phyloP scores from a whole-genome alignment of 2,329 filamentous ascomycete species.

The Orbilia blumenaviensis region DNA sequence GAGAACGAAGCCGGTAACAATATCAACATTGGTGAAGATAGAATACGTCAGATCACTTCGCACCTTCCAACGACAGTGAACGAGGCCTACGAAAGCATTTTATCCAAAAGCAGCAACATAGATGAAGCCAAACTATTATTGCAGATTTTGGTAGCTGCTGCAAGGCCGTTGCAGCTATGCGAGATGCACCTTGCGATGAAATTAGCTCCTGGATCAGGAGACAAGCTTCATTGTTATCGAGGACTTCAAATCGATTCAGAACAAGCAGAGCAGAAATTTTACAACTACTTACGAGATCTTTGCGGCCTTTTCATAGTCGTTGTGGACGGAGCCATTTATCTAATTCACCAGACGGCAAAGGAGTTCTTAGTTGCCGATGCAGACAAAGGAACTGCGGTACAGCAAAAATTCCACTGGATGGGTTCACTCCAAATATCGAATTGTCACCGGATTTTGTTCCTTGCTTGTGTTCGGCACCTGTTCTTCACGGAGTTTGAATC shows the following conservation, averaged over 20 bases:
- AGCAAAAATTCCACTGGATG: neutral
- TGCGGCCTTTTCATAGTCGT: conserved; percentile 61
- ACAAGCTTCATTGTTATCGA: conserved; percentile 23
- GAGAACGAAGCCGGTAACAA: conserved; percentile 55
- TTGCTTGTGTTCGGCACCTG: neutral
- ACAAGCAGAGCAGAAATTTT: conserved; percentile 42
- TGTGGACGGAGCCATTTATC: conserved; percentile 55
- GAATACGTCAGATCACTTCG: conserved; percentile 37
- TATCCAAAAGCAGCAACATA: conserved; percentile 58
- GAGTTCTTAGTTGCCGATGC: conserved; percentile 59
- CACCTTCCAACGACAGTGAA: conserved; percentile 58
- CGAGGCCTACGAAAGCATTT: conserved; percentile 61
- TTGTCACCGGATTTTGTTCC: neutral
- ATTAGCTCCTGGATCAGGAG: conserved; percentile 54
- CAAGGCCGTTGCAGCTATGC: conserved; percentile 59
- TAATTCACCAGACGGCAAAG: conserved; percentile 60
- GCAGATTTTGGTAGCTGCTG: conserved; percentile 58
- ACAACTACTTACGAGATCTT: conserved; percentile 56
- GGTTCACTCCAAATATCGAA: neutral
- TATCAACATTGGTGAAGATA: conserved; percentile 49
- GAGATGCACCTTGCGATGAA: conserved; percentile 59
- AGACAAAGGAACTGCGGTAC: neutral
- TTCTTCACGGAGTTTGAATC: neutral
- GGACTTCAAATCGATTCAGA: conserved; percentile 48
- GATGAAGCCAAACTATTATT: conserved; percentile 55